Conservation (phyloP, 768 basidiomycete species). For the Tephrocybe rancida region DNA sequence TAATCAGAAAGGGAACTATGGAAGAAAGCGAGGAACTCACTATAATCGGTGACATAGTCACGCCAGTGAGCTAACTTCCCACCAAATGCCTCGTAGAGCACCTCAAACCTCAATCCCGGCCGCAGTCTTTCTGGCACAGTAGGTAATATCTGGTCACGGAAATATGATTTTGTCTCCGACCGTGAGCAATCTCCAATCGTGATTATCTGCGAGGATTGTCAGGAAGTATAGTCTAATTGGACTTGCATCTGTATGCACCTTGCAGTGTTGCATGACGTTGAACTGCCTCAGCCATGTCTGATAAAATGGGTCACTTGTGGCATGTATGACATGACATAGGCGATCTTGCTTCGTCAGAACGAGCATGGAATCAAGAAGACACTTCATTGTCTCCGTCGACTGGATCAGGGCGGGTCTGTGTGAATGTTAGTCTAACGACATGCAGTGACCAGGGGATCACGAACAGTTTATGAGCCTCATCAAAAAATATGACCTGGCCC, state of each 20-base stretch:
- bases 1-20: neutral
- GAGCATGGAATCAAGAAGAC: constrained; percentile 81
- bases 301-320: constrained; percentile 84
- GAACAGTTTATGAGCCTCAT: constrained; percentile 84
- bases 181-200: constrained; percentile 82
- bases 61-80: constrained; percentile 85
- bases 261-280: constrained; percentile 84
- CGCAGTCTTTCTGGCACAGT: constrained; percentile 67
- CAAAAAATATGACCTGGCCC: constrained; percentile 75
- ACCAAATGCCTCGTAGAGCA: constrained; percentile 77
- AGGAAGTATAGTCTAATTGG: neutral
- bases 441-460: constrained; percentile 18
- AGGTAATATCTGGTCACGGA: constrained; percentile 64
- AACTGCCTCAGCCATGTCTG: constrained; percentile 82
- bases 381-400: constrained; percentile 82
- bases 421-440: neutral
- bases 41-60: constrained; percentile 76
- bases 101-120: constrained; percentile 64
- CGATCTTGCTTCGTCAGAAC: constrained; percentile 87
- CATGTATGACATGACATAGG: constrained; percentile 82
- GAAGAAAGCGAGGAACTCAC: constrained; percentile 35
- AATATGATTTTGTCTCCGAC: constrained; percentile 67
- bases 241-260: constrained; percentile 39
- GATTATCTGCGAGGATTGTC: constrained; percentile 50
- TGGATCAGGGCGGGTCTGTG: constrained; percentile 72